phyloP scores from a whole-genome alignment of 257 asterid genomes.

The Marsdenia floribunda region DNA sequence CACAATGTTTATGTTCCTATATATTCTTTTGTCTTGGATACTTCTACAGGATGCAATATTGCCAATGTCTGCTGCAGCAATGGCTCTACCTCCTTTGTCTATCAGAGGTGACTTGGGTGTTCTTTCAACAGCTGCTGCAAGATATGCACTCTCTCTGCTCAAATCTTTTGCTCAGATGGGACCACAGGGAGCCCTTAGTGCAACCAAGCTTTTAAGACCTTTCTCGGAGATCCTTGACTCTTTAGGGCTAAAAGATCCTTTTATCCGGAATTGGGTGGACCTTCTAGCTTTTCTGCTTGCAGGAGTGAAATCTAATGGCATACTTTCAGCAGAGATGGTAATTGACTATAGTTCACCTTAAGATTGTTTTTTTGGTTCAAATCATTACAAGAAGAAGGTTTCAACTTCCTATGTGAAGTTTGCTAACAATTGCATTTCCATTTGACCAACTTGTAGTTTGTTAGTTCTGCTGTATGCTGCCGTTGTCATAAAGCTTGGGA shows the following conservation, averaged over 20 bases:
- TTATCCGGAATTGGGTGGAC: constrained; percentile 87
- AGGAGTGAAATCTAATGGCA: constrained; percentile 87
- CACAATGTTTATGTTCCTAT: background rate
- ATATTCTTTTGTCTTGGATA: constrained; percentile 1
- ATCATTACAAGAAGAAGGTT: background rate
- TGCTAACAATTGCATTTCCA: background rate
- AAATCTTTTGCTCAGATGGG: constrained; percentile 95
- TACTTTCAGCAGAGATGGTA: constrained; percentile 97
- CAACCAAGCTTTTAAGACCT: constrained; percentile 87
- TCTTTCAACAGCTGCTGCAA: constrained; percentile 81
- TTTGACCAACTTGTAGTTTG: background rate
- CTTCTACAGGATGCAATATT: constrained; percentile 68
- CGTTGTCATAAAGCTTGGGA: background rate
- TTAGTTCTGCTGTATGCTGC: background rate
- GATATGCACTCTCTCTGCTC: constrained; percentile 82
- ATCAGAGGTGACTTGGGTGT: constrained; percentile 90
- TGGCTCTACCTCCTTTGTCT: constrained; percentile 96
- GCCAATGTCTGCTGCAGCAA: constrained; percentile 86
- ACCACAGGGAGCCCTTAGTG: constrained; percentile 83
- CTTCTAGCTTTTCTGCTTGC: constrained; percentile 92
- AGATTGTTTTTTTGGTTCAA: background rate
- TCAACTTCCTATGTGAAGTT: background rate
- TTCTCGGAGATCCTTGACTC: constrained; percentile 79
- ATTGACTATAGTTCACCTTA: constrained; percentile 12
- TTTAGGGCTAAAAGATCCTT: constrained; percentile 70